Percentiles rank a stretch among this genome's conserved stretches.
phyloP scores from a whole-genome alignment of 2,329 filamentous ascomycete species.

The Fusarium pseudograminearum region DNA sequence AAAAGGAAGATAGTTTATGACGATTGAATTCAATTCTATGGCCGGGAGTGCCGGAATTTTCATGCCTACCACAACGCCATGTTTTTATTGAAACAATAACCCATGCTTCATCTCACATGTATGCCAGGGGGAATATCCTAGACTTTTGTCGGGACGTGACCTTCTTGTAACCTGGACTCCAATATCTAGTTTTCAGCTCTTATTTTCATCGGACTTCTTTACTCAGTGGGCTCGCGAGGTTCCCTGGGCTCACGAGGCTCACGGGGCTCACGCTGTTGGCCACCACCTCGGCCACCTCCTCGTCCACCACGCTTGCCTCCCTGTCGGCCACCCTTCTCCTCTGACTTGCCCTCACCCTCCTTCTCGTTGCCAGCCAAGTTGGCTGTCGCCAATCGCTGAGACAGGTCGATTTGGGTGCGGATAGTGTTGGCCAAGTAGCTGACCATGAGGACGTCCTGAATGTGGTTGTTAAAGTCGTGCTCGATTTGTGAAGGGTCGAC shows the following conservation, averaged over 20 bases:
- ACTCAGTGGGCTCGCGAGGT: slow-evolving; percentile 55
- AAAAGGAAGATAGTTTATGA: slow-evolving; percentile 42
- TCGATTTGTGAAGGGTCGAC: slow-evolving; percentile 92
- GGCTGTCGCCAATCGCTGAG: slow-evolving; percentile 90
- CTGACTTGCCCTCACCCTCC: slow-evolving; percentile 62
- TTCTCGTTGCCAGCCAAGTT: slow-evolving; percentile 67
- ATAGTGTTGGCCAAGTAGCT: slow-evolving; percentile 99
- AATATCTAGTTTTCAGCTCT: slow-evolving; percentile 35
- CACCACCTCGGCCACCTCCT: slow-evolving; percentile 63
- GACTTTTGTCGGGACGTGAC: slow-evolving; percentile 42
- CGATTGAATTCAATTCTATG: slow-evolving; percentile 54
- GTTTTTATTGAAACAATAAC: slow-evolving; percentile 52
- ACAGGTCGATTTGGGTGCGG: slow-evolving; percentile 98
- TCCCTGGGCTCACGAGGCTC: slow-evolving; percentile 65
- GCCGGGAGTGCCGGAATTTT: slow-evolving; percentile 50
- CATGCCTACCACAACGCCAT: slow-evolving; percentile 56
- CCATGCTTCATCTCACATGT: slow-evolving; percentile 49
- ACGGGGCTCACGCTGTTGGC: slow-evolving; percentile 62
- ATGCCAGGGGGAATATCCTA: slow-evolving; percentile 44
- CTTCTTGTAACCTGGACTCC: slow-evolving; percentile 40
- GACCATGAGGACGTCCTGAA: slow-evolving; percentile 98
- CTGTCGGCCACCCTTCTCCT: slow-evolving; percentile 61
- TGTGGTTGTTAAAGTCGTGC: slow-evolving; percentile 99
- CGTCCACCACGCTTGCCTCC: slow-evolving; percentile 65
- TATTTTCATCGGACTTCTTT: slow-evolving; percentile 29